A percentile compares a stretch with the other conserved stretches of the same genome.
Conservation (phyloP, 768 basidiomycete genomes). For the Nidularia sp. region DNA sequence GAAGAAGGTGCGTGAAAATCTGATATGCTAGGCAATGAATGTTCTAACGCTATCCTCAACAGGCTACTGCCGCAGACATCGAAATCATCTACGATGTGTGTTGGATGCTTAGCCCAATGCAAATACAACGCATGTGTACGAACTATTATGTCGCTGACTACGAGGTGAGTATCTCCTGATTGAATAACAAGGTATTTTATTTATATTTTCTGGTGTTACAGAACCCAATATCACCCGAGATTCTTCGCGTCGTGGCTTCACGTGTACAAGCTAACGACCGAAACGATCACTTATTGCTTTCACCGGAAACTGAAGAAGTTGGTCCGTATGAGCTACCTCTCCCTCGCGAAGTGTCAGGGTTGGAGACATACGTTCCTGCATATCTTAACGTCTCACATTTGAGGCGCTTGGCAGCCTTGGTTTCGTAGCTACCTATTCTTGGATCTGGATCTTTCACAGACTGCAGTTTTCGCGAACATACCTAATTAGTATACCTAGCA, state of each 20-base stretch:
- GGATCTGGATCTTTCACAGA: slow-evolving; percentile 6
- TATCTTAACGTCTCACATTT: slow-evolving; percentile 89
- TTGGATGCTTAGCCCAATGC: slow-evolving; percentile 99
- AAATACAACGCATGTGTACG: slow-evolving; percentile 98
- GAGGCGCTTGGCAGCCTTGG: slow-evolving; percentile 81
- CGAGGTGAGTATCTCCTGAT: slow-evolving; percentile 56
- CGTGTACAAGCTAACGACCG: slow-evolving; percentile 95
- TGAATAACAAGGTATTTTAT: neutral
- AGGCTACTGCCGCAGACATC: slow-evolving; percentile 93
- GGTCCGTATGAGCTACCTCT: slow-evolving; percentile 92
- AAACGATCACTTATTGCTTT: slow-evolving; percentile 92
- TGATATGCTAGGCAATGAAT: neutral
- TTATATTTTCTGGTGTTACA: slow-evolving; percentile 18
- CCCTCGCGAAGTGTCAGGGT: slow-evolving; percentile 89
- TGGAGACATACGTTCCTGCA: slow-evolving; percentile 95
- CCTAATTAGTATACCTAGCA: slow-evolving; percentile 35
- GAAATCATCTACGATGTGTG: slow-evolving; percentile 99
- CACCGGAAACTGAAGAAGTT: slow-evolving; percentile 96
- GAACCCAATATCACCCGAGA: slow-evolving; percentile 97
- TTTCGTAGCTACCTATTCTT: slow-evolving; percentile 44
- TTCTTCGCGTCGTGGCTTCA: slow-evolving; percentile 92
- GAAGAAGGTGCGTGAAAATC: slow-evolving; percentile 69
- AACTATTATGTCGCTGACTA: slow-evolving; percentile 99
- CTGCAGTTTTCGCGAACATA: slow-evolving; percentile 17
- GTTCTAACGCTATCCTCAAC: neutral